phyloP scores from a whole-genome alignment of 257 asterid species.

The Agastache rugosa region DNA sequence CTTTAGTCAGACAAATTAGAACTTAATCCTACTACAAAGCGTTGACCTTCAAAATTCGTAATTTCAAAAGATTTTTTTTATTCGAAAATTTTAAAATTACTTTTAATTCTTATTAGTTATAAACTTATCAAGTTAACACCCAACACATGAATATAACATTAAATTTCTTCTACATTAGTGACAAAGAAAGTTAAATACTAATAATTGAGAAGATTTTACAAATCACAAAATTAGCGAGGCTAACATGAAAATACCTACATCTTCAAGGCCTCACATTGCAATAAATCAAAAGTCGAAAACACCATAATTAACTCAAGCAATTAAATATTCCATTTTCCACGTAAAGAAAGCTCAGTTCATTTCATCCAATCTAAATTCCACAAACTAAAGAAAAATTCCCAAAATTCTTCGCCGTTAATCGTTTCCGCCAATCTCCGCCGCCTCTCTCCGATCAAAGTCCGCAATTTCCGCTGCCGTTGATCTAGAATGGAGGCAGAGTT shows the following conservation, averaged over 20 bases:
- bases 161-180: too few species aligned
- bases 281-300: background rate
- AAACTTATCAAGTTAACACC: too few species aligned
- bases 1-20: too few species aligned
- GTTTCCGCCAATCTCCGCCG: background rate
- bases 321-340: slow-evolving; percentile 25
- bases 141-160: too few species aligned
- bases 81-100: too few species aligned
- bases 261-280: slow-evolving; percentile 1
- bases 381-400: background rate
- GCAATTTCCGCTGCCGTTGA: background rate
- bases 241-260: slow-evolving; percentile 24
- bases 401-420: slow-evolving; percentile 12
- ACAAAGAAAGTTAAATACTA: too few species aligned
- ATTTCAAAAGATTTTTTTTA: too few species aligned
- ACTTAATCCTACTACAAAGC: too few species aligned
- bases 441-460: slow-evolving; percentile 12
- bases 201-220: background rate
- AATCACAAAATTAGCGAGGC: background rate
- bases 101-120: too few species aligned
- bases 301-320: slow-evolving; percentile 30
- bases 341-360: slow-evolving; percentile 39
- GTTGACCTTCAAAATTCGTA: too few species aligned
- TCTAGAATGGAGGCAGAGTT: slow-evolving; percentile 72
- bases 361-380: slow-evolving; percentile 24